Base-by-base conservation (phyloP, 129 eudicot species). In the Lonicera japonica region DNA sequence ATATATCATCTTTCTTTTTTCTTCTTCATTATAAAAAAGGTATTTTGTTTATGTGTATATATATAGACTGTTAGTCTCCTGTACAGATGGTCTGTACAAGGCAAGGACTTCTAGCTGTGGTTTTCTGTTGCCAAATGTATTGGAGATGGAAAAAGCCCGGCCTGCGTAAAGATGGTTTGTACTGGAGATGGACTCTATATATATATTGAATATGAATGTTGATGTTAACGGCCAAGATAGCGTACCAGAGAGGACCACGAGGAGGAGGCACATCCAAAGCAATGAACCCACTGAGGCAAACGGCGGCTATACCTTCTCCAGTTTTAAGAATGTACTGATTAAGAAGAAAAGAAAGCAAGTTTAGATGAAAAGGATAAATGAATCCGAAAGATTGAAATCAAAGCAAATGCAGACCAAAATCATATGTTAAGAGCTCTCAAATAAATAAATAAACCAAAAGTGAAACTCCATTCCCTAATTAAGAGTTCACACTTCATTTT, bases 171-270 rank as follows among this genome's bases (percentile, higher is more conserved):
- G 36, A 29, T 6, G 36, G 36, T 29, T 6, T 29, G 6, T 29
- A 29, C 36, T 6, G 6, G 36, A 29, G 2, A 2, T 29, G 2
- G 36, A 29, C 36, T 29, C 4, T 1, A 29, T 29, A 29, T 29
- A 1, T 29, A 29, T 29, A n/a, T n/a, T n/a, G 36, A 29, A 29
- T 29, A 29, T 29, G 36, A 29, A 29, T 29, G 36, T 2, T 29
- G 6, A 29, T 29, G 2, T 29, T 6, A 29, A 29, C 36, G 36
- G 36, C 36, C 36, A 29, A 29, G 36, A 29, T 29, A 45, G 57
- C 79, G n/a, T 91, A 91, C 98, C 98, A 92, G 13, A 90, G 79
- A 61, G 98, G 89, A n/a, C 96, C 96, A 10, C 77, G 73, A 21
- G 94, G 89, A 55, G 88, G 79, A 23, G 96, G 91, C 52, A 87